A percentile compares a stretch with the other conserved stretches of the same genome.
Evolutionary conservation across 164 flowering plant genomes (phyloP).

Genomic region (Brasenia schreberi): DNA sequence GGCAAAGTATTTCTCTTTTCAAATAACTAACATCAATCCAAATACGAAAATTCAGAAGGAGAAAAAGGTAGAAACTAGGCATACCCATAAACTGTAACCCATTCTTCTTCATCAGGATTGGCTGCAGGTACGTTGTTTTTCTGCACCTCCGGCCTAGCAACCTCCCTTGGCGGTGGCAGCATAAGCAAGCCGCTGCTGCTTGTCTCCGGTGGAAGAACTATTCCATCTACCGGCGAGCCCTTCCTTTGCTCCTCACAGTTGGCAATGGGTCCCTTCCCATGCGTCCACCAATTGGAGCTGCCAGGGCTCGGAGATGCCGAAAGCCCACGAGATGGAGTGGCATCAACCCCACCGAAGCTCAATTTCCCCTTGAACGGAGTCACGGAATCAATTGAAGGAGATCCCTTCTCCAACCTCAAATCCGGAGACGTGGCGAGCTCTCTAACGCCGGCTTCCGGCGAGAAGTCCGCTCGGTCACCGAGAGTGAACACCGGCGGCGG

Average conservation of each 20-base stretch:
- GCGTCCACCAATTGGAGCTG: constrained; percentile 75
- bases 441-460: constrained; percentile 66
- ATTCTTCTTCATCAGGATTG: constrained; percentile 66
- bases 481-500: constrained; percentile 88
- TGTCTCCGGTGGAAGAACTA: constrained; percentile 58
- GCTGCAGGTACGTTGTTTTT: constrained; percentile 45
- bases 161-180: constrained; percentile 84
- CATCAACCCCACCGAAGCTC: constrained; percentile 37
- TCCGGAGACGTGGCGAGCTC: constrained; percentile 66
- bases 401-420: constrained; percentile 35
- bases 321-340: constrained; percentile 17
- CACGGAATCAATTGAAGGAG: constrained; percentile 35
- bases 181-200: constrained; percentile 26
- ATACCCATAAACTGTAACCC: constrained; percentile 98
- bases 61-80: background rate
- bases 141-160: constrained; percentile 85
- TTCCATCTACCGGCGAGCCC: constrained; percentile 87
- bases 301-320: constrained; percentile 39
- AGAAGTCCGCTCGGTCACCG: constrained; percentile 74
- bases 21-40: background rate
- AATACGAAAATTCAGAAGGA: background rate
- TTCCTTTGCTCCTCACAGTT: constrained; percentile 53
- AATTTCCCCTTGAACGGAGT: constrained; percentile 47
- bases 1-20: no score
- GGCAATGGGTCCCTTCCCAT: constrained; percentile 29